A percentile compares a stretch with the other conserved stretches of the same genome.
Conservation (phyloP, 345 rosid species). For the Eucalyptus polyanthemos region DNA sequence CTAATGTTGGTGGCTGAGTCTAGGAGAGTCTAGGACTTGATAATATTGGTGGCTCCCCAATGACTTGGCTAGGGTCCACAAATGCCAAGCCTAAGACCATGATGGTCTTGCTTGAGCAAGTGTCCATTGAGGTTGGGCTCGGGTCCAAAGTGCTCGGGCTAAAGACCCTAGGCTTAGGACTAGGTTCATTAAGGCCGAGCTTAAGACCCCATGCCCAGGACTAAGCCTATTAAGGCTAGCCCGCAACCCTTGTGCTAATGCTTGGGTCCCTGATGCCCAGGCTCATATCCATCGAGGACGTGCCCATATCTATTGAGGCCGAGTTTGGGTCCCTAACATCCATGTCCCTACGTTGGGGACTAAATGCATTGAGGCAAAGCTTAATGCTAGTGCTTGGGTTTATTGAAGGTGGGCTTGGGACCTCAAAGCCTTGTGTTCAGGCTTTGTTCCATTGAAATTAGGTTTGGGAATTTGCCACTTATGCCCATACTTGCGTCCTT, state of each 20-base stretch:
- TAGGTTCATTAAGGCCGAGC: background rate
- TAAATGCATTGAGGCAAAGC: background rate
- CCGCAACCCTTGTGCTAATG: rapidly evolving
- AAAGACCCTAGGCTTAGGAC: rapidly evolving
- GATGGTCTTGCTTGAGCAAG: rapidly evolving
- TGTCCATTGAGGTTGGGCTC: background rate
- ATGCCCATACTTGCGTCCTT: rapidly evolving
- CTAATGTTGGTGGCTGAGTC: rapidly evolving
- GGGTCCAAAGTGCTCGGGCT: rapidly evolving
- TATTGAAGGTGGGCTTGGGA: rapidly evolving
- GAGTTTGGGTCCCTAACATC: rapidly evolving
- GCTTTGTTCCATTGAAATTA: rapidly evolving
- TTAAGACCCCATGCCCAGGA: rapidly evolving
- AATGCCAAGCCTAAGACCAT: rapidly evolving
- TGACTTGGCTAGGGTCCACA: background rate
- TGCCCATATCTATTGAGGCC: rapidly evolving
- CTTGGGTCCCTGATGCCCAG: rapidly evolving
- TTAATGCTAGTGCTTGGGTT: background rate
- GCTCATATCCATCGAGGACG: rapidly evolving
- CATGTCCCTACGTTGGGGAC: rapidly evolving
- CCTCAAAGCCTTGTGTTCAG: rapidly evolving
- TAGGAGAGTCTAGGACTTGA: background rate
- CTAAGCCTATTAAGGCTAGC: rapidly evolving
- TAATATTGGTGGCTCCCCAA: background rate
- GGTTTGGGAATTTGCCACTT: background rate